A percentile compares a stretch with the other conserved stretches of the same genome.
Evolutionary conservation across 2,329 filamentous ascomycete species (phyloP).

Genomic region (Fusarium nygamai): DNA sequence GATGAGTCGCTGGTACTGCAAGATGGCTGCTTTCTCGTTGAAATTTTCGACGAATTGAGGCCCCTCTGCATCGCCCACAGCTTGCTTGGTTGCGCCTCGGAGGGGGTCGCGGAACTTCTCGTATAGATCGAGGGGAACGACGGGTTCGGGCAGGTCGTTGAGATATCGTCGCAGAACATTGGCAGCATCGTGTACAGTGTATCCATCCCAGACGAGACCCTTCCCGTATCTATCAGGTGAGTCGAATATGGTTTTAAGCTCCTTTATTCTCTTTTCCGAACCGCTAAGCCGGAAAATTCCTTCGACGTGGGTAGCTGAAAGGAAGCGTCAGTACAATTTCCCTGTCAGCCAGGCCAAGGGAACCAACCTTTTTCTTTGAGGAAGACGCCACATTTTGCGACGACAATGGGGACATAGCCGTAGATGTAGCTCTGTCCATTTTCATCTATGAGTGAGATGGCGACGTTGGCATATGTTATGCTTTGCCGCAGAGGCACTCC

Average conservation of each 20-base stretch:
- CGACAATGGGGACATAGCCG: constrained; percentile 97
- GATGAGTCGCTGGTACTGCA: constrained; percentile 87
- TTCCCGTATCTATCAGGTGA: constrained; percentile 96
- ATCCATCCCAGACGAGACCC: constrained; percentile 95
- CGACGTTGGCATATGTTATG: constrained; percentile 97
- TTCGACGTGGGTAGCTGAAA: constrained; percentile 86
- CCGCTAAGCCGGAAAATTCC: constrained; percentile 97
- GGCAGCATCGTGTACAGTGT: constrained; percentile 97
- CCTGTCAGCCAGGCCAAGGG: neutral
- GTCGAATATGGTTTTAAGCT: constrained; percentile 90
- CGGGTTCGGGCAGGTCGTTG: constrained; percentile 95
- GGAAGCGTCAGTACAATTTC: constrained; percentile 37
- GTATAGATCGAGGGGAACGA: constrained; percentile 94
- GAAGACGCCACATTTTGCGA: constrained; percentile 97
- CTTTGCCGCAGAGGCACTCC: constrained; percentile 92
- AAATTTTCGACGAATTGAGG: constrained; percentile 74
- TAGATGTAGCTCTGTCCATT: constrained; percentile 97
- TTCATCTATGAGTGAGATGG: constrained; percentile 93
- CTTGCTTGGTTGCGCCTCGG: constrained; percentile 74
- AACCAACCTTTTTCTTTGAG: constrained; percentile 93
- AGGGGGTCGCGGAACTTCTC: constrained; percentile 89
- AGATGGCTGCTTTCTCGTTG: constrained; percentile 76
- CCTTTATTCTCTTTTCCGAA: constrained; percentile 98
- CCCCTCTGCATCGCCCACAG: constrained; percentile 74
- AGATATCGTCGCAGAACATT: constrained; percentile 96